These are phyloP conservation scores for Hypocreales sp. DNA, from an alignment of 2,329 filamentous ascomycete species.

Conservation along the genomic window DNA sequence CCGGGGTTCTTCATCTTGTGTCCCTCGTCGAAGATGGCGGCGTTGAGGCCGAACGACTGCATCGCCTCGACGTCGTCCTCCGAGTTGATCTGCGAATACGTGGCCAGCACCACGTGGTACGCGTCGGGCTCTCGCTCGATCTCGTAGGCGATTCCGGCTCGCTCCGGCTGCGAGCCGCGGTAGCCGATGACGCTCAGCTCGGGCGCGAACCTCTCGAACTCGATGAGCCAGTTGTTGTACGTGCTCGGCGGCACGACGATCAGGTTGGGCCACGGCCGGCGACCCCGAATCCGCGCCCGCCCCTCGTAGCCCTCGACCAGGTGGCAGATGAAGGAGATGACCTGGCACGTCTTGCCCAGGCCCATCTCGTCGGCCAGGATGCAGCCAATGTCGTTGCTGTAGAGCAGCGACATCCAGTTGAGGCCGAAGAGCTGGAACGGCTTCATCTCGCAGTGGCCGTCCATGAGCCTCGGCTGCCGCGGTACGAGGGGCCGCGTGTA, in stretches of 20 bases:
- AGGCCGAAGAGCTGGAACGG: conserved; percentile 88
- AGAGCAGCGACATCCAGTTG: conserved; percentile 85
- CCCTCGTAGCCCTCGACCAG: conserved; percentile 49
- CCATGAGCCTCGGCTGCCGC: conserved; percentile 64
- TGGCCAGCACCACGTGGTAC: conserved; percentile 47
- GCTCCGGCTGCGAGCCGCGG: conserved; percentile 48
- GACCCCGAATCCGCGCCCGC: conserved; percentile 5
- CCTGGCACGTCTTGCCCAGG: conserved; percentile 89
- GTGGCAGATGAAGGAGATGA: conserved; percentile 81
- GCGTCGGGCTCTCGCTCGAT: conserved; percentile 47
- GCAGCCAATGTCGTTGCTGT: conserved; percentile 63
- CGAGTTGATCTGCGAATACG: conserved; percentile 42
- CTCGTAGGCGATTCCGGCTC: conserved; percentile 50
- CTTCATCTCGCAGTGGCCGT: conserved; percentile 62
- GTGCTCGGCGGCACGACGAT: conserved; percentile 89
- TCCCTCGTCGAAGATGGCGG: conserved; percentile 79
- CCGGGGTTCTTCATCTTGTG: conserved; percentile 83
- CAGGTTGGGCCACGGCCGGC: conserved; percentile 52
- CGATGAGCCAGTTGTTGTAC: conserved; percentile 86
- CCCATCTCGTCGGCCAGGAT: conserved; percentile 98
- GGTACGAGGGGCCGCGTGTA: conserved; percentile 27
- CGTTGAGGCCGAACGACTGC: conserved; percentile 30
- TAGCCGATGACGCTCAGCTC: conserved; percentile 58
- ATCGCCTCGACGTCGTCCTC: conserved; percentile 34
- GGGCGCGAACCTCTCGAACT: conserved; percentile 80